Base-by-base conservation (phyloP, 2,329 filamentous ascomycete genomes). In the Trichophyton equinum region DNA sequence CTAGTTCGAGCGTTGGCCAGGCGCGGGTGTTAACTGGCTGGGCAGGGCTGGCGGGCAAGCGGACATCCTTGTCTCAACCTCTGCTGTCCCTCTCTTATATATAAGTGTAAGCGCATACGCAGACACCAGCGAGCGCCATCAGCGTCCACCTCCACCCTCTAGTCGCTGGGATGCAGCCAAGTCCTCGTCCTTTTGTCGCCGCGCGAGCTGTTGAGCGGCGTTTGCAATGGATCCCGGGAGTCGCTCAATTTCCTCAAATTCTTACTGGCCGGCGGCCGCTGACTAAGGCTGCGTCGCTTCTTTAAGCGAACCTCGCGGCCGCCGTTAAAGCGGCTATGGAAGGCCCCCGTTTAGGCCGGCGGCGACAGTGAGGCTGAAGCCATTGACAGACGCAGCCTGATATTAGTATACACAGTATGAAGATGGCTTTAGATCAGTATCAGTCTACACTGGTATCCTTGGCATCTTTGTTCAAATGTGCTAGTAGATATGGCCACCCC, bases 191-290 rank as follows among this genome's bases (percentile, higher is more conserved):
- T 13, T 38, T 38, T 13, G 33, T 38, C 33, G 8, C 11, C 6
- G 33, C 33, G 8, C 33, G 33, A 9, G 33, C 11, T 38, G 33
- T 44, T 44, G 13, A 44, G n/a, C 46, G 46, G 46, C 46, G 46
- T 51, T 15, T 22, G 40, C 15, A n/a, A n/a, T n/a, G n/a, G n/a
- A 7, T 7, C 5, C 13, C 20, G 11, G 20, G 9, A 51, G 46
- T 25, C 51, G 51, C 18, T 55, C 13, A 15, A 57, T 57, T 59
- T 59, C 57, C 57, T 59, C 33, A 30, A 59, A 59, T 59, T 59
- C 57, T 59, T 27, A 59, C 27, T 57, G 55, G 55, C 27, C 20
- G 30, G 55, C 5, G 15, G 2, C 6, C 1, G 30, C 15, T 57
- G 49, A 53, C 49, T 53, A 20, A 57, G 55, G 30, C 7, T n/a